A percentile compares a stretch with the other conserved stretches of the same genome.
Conservation (phyloP, 257 asterid genomes). For the Cynanchum wilfordii region DNA sequence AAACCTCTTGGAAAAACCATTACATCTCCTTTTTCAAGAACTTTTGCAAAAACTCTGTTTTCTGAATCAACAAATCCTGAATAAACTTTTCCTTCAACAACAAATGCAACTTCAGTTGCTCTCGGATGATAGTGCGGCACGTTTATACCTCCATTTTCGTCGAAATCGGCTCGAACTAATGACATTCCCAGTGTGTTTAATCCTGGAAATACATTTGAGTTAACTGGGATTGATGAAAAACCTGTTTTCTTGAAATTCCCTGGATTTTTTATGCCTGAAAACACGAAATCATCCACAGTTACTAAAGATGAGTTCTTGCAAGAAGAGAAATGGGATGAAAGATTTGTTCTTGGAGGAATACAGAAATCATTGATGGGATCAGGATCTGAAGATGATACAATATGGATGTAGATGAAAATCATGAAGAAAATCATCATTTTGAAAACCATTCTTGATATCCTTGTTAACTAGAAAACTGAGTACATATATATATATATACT, state of each 20-base stretch:
- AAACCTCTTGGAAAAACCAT: slow-evolving; percentile 78
- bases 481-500: not conserved
- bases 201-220: slow-evolving; percentile 57
- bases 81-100: slow-evolving; percentile 62
- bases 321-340: slow-evolving; percentile 43
- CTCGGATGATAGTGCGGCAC: slow-evolving; percentile 78
- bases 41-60: slow-evolving; percentile 30
- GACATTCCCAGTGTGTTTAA: slow-evolving; percentile 70
- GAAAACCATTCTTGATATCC: slow-evolving; percentile 25
- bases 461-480: not conserved
- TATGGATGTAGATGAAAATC: slow-evolving; percentile 23
- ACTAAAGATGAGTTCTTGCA: slow-evolving; percentile 68
- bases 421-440: slow-evolving; percentile 24
- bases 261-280: slow-evolving; percentile 40
- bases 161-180: slow-evolving; percentile 68
- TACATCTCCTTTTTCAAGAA: slow-evolving; percentile 50
- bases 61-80: slow-evolving; percentile 70
- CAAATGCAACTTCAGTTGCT: slow-evolving; percentile 67
- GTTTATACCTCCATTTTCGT: slow-evolving; percentile 44
- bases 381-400: slow-evolving; percentile 51
- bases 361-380: slow-evolving; percentile 68
- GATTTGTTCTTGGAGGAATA: slow-evolving; percentile 61
- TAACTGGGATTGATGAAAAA: slow-evolving; percentile 60
- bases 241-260: slow-evolving; percentile 40
- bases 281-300: slow-evolving; percentile 60